phyloP scores from a whole-genome alignment of 192 early-diverging fungal species.

The Funneliformis mosseae region DNA sequence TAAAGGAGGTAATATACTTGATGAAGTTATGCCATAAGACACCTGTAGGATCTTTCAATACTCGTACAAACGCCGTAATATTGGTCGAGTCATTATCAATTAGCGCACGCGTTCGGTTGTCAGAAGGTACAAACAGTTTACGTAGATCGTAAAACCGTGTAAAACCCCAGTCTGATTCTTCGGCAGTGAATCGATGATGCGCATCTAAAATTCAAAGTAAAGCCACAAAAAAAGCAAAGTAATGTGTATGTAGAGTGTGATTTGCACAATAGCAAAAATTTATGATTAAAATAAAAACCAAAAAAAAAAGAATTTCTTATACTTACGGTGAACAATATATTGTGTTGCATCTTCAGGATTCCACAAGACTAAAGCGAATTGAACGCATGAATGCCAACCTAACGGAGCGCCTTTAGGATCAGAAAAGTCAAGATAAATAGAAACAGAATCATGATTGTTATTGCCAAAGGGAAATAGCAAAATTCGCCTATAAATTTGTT shows the following conservation, averaged over 20 bases:
- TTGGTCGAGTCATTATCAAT: constrained; percentile 66
- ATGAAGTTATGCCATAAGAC: constrained; percentile 94
- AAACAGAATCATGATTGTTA: constrained; percentile 64
- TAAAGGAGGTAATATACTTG: constrained; percentile 55
- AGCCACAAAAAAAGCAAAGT: background rate
- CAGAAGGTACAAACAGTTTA: constrained; percentile 42
- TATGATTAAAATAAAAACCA: background rate
- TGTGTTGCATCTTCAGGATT: constrained; percentile 69
- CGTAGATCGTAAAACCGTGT: constrained; percentile 70
- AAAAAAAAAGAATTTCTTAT: constrained; percentile 6
- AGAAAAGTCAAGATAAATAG: constrained; percentile 86
- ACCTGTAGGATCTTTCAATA: constrained; percentile 86
- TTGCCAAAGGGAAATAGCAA: constrained; percentile 92
- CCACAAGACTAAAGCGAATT: constrained; percentile 77
- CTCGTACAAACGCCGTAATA: constrained; percentile 73
- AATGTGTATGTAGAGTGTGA: background rate
- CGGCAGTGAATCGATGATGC: constrained; percentile 79
- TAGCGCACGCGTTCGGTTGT: constrained; percentile 54
- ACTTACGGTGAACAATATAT: constrained; percentile 54
- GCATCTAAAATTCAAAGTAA: constrained; percentile 47
- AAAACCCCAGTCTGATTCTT: constrained; percentile 96
- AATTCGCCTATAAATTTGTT: constrained; percentile 66
- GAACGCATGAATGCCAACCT: constrained; percentile 82
- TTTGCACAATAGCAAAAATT: too few relatives aligned
- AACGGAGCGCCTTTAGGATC: constrained; percentile 59